Evolutionary conservation across 129 eudicot species (phyloP).

Genomic region (Ambrosia trifida): DNA sequence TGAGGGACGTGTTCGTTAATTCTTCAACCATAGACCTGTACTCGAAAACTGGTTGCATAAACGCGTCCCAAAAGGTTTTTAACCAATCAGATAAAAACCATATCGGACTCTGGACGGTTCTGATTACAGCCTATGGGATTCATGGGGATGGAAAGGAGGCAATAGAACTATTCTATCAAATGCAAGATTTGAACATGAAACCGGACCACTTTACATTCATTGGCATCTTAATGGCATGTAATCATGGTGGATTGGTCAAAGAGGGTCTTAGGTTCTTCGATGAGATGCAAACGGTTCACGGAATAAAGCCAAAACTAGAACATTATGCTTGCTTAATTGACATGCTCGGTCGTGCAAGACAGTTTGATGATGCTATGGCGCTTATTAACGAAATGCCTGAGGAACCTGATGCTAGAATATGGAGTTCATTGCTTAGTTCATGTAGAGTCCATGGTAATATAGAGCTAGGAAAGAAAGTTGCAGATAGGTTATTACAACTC

Average conservation of each 20-base stretch:
- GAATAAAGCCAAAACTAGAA: constrained; percentile 51
- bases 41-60: constrained; percentile 55
- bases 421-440: constrained; percentile 61
- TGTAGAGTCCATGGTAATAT: constrained; percentile 53
- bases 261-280: constrained; percentile 45
- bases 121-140: constrained; percentile 61
- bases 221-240: constrained; percentile 56
- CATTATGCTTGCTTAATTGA: constrained; percentile 69
- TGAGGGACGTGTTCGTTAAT: constrained; percentile 33
- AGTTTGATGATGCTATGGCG: constrained; percentile 45
- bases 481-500: constrained; percentile 39
- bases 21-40: constrained; percentile 66
- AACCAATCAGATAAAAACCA: constrained; percentile 37
- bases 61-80: constrained; percentile 45
- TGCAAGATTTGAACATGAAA: constrained; percentile 42
- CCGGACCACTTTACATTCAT: constrained; percentile 58
- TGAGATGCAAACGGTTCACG: constrained; percentile 48
- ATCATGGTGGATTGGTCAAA: constrained; percentile 55
- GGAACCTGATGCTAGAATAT: constrained; percentile 56
- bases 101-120: constrained; percentile 50
- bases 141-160: constrained; percentile 54
- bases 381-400: constrained; percentile 48
- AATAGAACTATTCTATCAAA: constrained; percentile 38
- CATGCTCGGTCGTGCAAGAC: constrained; percentile 64
- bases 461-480: constrained; percentile 45